Conservation (phyloP, 1,284 basidiomycete species). For the Volvariella volvacea region DNA sequence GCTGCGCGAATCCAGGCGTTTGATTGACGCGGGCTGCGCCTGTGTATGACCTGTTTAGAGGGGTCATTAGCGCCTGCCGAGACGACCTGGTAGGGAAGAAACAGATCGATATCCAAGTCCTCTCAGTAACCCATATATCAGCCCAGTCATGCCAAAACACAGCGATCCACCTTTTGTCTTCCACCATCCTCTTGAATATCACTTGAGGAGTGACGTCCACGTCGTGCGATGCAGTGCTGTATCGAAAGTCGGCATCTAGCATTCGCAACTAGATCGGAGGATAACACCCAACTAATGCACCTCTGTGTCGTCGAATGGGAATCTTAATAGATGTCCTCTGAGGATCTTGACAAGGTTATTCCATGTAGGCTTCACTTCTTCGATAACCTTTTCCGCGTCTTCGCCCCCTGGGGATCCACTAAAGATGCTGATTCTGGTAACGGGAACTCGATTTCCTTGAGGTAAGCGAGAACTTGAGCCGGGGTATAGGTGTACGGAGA, state of each 20-base stretch:
- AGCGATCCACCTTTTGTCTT: slow-evolving; percentile 23
- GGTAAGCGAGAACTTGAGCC: neutral
- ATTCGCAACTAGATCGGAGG: neutral
- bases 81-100: neutral
- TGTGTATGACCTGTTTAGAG: too few relatives aligned
- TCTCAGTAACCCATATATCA: slow-evolving; percentile 28
- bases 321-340: slow-evolving; percentile 21
- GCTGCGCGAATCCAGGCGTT: slow-evolving; percentile 6
- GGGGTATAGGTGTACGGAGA: neutral
- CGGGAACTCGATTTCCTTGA: neutral
- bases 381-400: neutral
- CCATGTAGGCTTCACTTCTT: slow-evolving; percentile 14
- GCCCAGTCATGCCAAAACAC: slow-evolving; percentile 29
- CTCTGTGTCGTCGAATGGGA: slow-evolving; percentile 28
- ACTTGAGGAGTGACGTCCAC: slow-evolving; percentile 25
- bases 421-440: too few relatives aligned
- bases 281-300: slow-evolving; percentile 33
- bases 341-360: slow-evolving; percentile 21
- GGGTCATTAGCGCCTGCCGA: too few relatives aligned
- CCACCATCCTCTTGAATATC: slow-evolving; percentile 23
- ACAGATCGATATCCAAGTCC: slow-evolving; percentile 29
- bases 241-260: neutral
- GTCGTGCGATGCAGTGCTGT: slow-evolving; percentile 23
- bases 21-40: slow-evolving; percentile 23
- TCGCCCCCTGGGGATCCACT: too few relatives aligned